phyloP scores from a whole-genome alignment of 2,329 filamentous ascomycete genomes.

The Huntiella omanensis region DNA sequence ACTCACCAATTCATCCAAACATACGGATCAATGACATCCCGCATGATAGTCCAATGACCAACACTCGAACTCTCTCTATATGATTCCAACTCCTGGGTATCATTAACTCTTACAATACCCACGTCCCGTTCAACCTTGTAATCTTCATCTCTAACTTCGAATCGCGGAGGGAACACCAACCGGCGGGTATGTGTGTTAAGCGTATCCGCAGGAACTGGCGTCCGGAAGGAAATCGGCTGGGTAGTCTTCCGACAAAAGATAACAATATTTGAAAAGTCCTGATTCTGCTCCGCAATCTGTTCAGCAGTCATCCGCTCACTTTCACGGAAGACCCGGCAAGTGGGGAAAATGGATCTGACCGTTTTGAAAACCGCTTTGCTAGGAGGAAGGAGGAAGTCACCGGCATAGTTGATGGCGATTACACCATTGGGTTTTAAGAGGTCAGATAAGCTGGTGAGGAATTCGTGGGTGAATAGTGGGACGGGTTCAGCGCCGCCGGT shows the following conservation, averaged over 20 bases:
- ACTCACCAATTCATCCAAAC: slow-evolving; percentile 78
- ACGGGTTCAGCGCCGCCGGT: slow-evolving; percentile 88
- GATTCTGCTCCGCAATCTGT: slow-evolving; percentile 26
- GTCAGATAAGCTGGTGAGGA: slow-evolving; percentile 49
- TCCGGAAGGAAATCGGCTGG: slow-evolving; percentile 42
- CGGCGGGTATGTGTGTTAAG: slow-evolving; percentile 52
- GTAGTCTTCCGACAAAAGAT: slow-evolving; percentile 66
- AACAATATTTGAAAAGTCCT: slow-evolving; percentile 88
- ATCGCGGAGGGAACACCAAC: slow-evolving; percentile 50
- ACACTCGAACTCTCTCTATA: slow-evolving; percentile 61
- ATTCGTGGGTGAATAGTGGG: slow-evolving; percentile 70
- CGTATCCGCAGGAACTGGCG: slow-evolving; percentile 44
- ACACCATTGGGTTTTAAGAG: slow-evolving; percentile 63
- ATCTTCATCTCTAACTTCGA: slow-evolving; percentile 42
- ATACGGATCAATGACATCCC: slow-evolving; percentile 52
- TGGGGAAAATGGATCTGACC: slow-evolving; percentile 65
- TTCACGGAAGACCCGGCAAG: slow-evolving; percentile 82
- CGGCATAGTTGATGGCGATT: slow-evolving; percentile 92
- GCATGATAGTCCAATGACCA: slow-evolving; percentile 86
- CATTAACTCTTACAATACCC: slow-evolving; percentile 39
- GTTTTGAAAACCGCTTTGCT: slow-evolving; percentile 67
- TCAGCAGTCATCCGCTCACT: slow-evolving; percentile 31
- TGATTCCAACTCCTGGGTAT: slow-evolving; percentile 45
- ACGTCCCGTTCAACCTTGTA: slow-evolving; percentile 27
- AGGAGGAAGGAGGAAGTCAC: slow-evolving; percentile 60